A percentile compares a stretch with the other conserved stretches of the same genome.
Evolutionary conservation across 805 yeast species (phyloP).

Genomic region (Lipomyces oligophaga): DNA sequence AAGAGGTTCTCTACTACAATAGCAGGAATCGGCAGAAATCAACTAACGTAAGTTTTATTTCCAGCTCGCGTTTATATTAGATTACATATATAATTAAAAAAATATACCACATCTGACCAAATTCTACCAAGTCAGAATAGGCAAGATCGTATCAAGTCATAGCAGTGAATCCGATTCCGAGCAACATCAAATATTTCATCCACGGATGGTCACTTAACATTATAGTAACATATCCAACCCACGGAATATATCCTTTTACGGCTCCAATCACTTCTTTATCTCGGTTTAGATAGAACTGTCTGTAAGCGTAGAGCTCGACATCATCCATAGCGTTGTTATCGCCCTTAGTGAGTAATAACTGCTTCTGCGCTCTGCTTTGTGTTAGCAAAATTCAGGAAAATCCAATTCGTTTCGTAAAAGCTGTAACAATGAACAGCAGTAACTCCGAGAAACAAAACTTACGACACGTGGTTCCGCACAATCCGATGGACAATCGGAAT

Average conservation of each 20-base stretch:
- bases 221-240: constrained; percentile 85
- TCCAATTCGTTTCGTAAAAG: too few species aligned
- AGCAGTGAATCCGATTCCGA: constrained; percentile 66
- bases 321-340: constrained; percentile 94
- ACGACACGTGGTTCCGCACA: constrained; percentile 67
- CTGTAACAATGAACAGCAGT: not conserved
- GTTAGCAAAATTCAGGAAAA: not conserved
- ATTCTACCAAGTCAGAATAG: too few species aligned
- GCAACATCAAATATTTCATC: constrained; percentile 74
- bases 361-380: constrained; percentile 19
- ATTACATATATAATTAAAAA: too few species aligned
- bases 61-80: too few species aligned
- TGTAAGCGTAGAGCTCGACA: constrained; percentile 72
- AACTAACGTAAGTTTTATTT: too few species aligned
- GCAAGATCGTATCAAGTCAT: too few species aligned
- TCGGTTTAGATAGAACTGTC: constrained; percentile 72
- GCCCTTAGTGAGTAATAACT: constrained; percentile 76
- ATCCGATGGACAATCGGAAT: constrained; percentile 98
- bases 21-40: too few species aligned
- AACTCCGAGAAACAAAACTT: constrained; percentile 29
- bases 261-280: constrained; percentile 79
- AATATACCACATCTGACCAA: too few species aligned
- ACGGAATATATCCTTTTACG: constrained; percentile 89
- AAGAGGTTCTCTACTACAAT: too few species aligned
- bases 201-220: constrained; percentile 83